Percentiles rank a stretch among this genome's conserved stretches.
phyloP scores from a whole-genome alignment of 495 filamentous ascomycete species.

The Talaromyces wortmannii region DNA sequence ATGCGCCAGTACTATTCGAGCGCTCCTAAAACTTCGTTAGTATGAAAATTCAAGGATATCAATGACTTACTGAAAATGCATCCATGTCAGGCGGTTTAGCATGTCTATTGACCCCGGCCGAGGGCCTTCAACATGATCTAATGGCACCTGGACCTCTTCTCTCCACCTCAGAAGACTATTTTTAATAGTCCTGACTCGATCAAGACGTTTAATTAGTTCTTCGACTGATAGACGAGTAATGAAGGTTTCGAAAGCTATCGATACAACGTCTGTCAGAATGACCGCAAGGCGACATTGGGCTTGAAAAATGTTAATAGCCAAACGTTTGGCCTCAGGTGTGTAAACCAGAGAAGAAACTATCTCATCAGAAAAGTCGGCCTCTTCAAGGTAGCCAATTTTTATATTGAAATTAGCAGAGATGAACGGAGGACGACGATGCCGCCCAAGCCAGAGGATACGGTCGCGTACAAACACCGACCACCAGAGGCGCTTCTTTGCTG shows the following conservation, averaged over 20 bases:
- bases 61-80: slow-evolving; percentile 41
- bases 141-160: too few relatives aligned
- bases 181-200: too few relatives aligned
- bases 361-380: slow-evolving; percentile 34
- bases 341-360: slow-evolving; percentile 34
- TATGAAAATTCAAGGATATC: not conserved
- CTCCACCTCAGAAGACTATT: too few relatives aligned
- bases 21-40: slow-evolving; percentile 7
- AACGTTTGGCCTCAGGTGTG: slow-evolving; percentile 27
- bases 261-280: slow-evolving; percentile 36
- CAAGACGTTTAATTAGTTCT: not conserved
- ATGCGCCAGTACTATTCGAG: slow-evolving; percentile 19
- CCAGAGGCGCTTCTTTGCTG: slow-evolving; percentile 36
- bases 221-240: slow-evolving; percentile 5
- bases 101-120: not conserved
- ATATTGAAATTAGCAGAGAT: slow-evolving; percentile 29
- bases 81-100: slow-evolving; percentile 37
- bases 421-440: slow-evolving; percentile 40
- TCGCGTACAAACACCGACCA: slow-evolving; percentile 45
- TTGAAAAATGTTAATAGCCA: slow-evolving; percentile 32
- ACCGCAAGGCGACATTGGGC: slow-evolving; percentile 38
- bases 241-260: slow-evolving; percentile 25
- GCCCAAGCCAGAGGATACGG: slow-evolving; percentile 37
- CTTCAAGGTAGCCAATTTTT: slow-evolving; percentile 23
- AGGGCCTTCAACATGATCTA: too few relatives aligned